A percentile compares a stretch with the other conserved stretches of the same genome.
phyloP scores from a whole-genome alignment of 306 rosid genomes.

The Erythrophleum fordii region DNA sequence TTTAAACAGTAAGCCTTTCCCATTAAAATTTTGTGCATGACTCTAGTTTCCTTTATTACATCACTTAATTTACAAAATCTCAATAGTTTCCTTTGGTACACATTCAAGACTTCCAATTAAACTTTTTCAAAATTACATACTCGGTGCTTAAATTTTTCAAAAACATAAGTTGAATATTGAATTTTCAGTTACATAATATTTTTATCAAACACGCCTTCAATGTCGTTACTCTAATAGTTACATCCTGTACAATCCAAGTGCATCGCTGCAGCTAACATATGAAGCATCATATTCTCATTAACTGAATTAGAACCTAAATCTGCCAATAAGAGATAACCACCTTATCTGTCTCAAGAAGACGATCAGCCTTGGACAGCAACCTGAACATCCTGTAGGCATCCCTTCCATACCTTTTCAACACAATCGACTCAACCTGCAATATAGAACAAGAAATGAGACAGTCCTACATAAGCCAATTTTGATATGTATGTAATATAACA shows the following conservation, averaged over 20 bases:
- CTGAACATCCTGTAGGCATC: slow-evolving; percentile 89
- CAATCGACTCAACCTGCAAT: slow-evolving; percentile 83
- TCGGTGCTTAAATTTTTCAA: background rate
- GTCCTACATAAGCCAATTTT: slow-evolving; percentile 31
- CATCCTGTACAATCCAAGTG: slow-evolving; percentile 16
- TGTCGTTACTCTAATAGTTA: background rate
- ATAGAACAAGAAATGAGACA: slow-evolving; percentile 36
- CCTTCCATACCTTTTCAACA: slow-evolving; percentile 75
- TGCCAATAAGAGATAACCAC: slow-evolving; percentile 48
- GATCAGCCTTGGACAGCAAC: slow-evolving; percentile 61
- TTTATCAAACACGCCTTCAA: slow-evolving; percentile 26
- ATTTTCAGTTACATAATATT: slow-evolving; percentile 10
- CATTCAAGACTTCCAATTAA: background rate
- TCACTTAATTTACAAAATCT: too few species aligned
- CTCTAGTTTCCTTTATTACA: background rate
- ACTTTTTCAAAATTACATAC: background rate
- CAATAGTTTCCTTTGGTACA: too few species aligned
- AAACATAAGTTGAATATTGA: background rate
- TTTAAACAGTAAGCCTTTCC: background rate
- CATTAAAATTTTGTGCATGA: background rate
- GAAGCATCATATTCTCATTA: slow-evolving; percentile 25
- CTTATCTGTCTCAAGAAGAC: slow-evolving; percentile 74
- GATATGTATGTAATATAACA: slow-evolving; percentile 1
- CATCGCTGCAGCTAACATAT: slow-evolving; percentile 10
- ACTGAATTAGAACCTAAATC: slow-evolving; percentile 27